Evolutionary conservation across 2,329 filamentous ascomycete genomes (phyloP).

Genomic region (Falciphora oryzae): DNA sequence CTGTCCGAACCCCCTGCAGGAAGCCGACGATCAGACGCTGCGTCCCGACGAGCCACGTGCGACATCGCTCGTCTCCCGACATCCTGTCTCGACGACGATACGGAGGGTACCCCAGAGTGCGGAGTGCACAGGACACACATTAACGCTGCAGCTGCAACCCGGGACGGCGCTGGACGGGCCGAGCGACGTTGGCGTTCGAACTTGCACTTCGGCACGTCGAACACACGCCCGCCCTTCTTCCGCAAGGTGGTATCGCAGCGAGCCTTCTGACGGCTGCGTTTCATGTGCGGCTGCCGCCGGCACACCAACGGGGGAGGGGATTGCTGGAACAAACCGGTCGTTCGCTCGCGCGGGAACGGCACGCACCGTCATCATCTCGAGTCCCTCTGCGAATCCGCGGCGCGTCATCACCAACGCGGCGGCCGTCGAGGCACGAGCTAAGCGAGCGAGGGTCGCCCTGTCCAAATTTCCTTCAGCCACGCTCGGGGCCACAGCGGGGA

Average conservation of each 20-base stretch:
- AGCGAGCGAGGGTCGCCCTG: no score
- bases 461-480: background rate
- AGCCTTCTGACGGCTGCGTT: background rate
- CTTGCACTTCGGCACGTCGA: no score
- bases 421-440: background rate
- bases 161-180: background rate
- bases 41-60: background rate
- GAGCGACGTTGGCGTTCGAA: no score
- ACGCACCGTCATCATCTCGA: background rate
- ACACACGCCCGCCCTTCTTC: no score
- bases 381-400: background rate
- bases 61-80: background rate
- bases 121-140: background rate
- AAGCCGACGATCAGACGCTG: background rate
- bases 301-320: background rate
- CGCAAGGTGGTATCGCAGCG: no score
- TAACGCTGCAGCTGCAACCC: no score
- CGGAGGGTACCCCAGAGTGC: background rate
- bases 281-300: background rate
- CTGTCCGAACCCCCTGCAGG: background rate
- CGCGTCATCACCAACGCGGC: background rate
- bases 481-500: background rate
- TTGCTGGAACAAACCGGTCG: background rate
- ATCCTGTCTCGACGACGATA: background rate
- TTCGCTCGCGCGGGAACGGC: background rate